Percentiles rank a stretch among this genome's conserved stretches.
phyloP scores from a whole-genome alignment of 1,284 basidiomycete genomes.

The Heterobasidion irregulare region DNA sequence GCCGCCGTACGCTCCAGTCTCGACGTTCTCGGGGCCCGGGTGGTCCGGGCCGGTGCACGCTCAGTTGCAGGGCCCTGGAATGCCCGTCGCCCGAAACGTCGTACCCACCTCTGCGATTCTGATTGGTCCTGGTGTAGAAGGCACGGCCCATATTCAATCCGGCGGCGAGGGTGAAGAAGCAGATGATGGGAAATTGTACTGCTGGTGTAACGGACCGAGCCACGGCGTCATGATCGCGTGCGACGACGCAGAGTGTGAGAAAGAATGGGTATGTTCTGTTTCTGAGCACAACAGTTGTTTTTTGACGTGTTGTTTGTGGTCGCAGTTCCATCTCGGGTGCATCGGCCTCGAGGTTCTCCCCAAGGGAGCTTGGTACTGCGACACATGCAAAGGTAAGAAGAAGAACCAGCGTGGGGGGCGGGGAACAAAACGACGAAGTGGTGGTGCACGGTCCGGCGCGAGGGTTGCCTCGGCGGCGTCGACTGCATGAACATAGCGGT shows the following conservation, averaged over 20 bases:
- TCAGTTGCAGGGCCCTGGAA: constrained; percentile 67
- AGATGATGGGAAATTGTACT: constrained; percentile 77
- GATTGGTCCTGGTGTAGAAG: constrained; percentile 12
- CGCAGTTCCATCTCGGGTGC: constrained; percentile 81
- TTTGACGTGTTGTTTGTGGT: background rate
- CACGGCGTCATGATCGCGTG: constrained; percentile 98
- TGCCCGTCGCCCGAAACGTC: constrained; percentile 50
- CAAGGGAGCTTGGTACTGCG: constrained; percentile 79
- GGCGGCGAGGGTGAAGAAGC: constrained; percentile 58
- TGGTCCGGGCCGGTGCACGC: constrained; percentile 34
- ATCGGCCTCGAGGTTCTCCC: constrained; percentile 68
- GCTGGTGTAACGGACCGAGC: constrained; percentile 80
- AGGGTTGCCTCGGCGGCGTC: constrained; percentile 1
- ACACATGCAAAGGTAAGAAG: constrained; percentile 34
- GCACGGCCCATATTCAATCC: constrained; percentile 27
- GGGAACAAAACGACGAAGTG: constrained; percentile 5
- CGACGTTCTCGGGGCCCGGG: constrained; percentile 6
- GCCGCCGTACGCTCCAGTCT: constrained; percentile 21
- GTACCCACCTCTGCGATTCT: constrained; percentile 14
- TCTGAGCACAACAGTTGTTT: constrained; percentile 1
- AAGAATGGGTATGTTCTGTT: constrained; percentile 81
- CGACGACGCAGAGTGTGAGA: constrained; percentile 81
- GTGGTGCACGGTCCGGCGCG: constrained; percentile 7
- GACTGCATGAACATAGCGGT: background rate
- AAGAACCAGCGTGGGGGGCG: constrained; percentile 9